Base-by-base conservation (phyloP, 768 basidiomycete species). In the Lanmaoa rubissima region DNA sequence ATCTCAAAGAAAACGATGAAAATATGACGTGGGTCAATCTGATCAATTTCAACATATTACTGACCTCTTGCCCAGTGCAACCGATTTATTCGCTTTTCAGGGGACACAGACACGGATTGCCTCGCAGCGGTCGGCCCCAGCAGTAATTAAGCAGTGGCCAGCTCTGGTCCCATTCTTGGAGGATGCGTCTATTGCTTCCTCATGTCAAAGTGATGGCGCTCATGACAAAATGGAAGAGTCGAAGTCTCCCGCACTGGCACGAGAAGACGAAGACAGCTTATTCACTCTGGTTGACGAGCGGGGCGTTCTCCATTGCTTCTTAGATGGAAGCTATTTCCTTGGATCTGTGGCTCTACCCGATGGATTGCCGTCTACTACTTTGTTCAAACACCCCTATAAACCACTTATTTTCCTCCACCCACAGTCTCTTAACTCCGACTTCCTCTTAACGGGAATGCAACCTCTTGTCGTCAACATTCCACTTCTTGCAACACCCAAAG, bases 11-110 rank as follows among this genome's bases (percentile, higher is more conserved):
- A 62, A 84, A 87, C n/a, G 74, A 77, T 16, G 82, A 85, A 63
- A 81, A 82, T 57, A 68, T 82, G 63, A 87, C 83, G 90, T 92
- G 65, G 60, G 82, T 74, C 50, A 24, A 51, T 60, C 19, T 38
- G 43, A 51, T 54, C 36, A n/a, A 53, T 47, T 45, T 35, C 35
- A 45, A 54, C 54, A 48, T 40, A 36, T 51, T 48, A 54, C 42
- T 59, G 54, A 69, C 68, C 36, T 65, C 43, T 41, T 24, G 35
- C 53, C 56, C 69, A 92, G 91, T 54, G 86, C 87, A 9, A 85
- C 85, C 53, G 87, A 92, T 73, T 73, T 92, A 40, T 93, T 93
- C 69, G 86, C 88, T 40, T 91, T 92, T 66, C 87, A 90, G 73
- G 85, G 84, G 39, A 81, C 83, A 11, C 82, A 85, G 53, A 82